phyloP scores from a whole-genome alignment of 1,284 basidiomycete genomes.

The Cystobasidium sp. region DNA sequence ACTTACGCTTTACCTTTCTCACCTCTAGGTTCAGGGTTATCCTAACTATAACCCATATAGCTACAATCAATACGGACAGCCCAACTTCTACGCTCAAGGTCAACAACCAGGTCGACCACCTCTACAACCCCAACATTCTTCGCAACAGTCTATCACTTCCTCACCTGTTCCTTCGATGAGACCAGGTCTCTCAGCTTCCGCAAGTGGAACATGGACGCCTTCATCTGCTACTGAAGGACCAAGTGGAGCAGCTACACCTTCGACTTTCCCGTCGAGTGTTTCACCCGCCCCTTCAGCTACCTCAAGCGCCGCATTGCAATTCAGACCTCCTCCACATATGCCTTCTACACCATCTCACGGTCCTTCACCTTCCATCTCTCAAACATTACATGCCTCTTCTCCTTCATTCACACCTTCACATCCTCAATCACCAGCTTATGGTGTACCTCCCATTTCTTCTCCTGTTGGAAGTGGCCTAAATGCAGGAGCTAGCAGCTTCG shows the following conservation, averaged over 20 bases:
- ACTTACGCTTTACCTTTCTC: background rate
- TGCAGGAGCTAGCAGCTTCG: constrained; percentile 28
- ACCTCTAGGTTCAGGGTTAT: background rate
- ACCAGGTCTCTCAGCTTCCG: constrained; percentile 26
- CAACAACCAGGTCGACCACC: constrained; percentile 34
- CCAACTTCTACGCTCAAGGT: constrained; percentile 19
- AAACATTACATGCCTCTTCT: constrained; percentile 40
- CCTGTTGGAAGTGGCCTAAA: constrained; percentile 41
- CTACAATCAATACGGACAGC: constrained; percentile 29
- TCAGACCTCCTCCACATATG: constrained; percentile 42
- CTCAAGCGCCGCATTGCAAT: constrained; percentile 36
- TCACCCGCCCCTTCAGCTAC: constrained; percentile 29
- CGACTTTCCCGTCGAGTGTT: constrained; percentile 32
- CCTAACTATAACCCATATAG: constrained; percentile 11
- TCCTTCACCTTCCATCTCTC: constrained; percentile 44
- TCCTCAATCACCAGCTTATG: constrained; percentile 40
- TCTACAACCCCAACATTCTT: constrained; percentile 34
- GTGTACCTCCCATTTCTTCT: constrained; percentile 9
- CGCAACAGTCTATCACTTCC: constrained; percentile 33
- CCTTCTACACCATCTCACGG: constrained; percentile 46
- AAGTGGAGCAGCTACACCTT: constrained; percentile 30
- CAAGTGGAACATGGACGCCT: constrained; percentile 35
- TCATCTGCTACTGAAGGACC: constrained; percentile 4
- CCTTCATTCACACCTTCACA: constrained; percentile 47
- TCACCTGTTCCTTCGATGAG: constrained; percentile 41